These are phyloP conservation scores for Neurospora sp. DNA, from an alignment of 495 filamentous ascomycete species.

Conservation along the genomic window DNA sequence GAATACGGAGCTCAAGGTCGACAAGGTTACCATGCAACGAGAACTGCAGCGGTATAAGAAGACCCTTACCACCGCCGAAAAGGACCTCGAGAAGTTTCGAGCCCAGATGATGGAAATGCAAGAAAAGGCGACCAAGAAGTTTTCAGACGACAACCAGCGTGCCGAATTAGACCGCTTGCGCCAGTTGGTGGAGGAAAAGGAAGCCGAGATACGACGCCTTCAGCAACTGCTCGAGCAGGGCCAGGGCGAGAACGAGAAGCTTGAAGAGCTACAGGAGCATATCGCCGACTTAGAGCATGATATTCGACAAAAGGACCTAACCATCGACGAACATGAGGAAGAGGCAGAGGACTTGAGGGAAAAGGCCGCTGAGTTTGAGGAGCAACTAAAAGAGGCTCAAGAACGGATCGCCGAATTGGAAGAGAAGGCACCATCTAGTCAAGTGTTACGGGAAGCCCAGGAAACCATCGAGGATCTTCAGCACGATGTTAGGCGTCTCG, in stretches of 20 bases:
- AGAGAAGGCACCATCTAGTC: constrained; percentile 43
- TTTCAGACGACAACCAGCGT: constrained; percentile 50
- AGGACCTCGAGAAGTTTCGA: constrained; percentile 65
- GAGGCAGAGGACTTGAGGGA: constrained; percentile 33
- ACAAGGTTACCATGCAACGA: constrained; percentile 74
- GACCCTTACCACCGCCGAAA: constrained; percentile 64
- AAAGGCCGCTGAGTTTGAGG: constrained; percentile 42
- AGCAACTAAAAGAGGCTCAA: constrained; percentile 44
- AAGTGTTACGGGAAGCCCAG: constrained; percentile 46
- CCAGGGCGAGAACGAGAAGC: constrained; percentile 26
- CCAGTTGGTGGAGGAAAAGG: constrained; percentile 37
- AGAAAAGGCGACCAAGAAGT: constrained; percentile 66
- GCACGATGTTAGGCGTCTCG: constrained; percentile 30
- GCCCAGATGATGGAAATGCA: constrained; percentile 68
- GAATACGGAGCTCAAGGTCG: constrained; percentile 90
- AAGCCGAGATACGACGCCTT: constrained; percentile 45
- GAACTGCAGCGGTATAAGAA: constrained; percentile 81
- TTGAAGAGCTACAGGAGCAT: constrained; percentile 49
- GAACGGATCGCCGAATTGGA: constrained; percentile 52
- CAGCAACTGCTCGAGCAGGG: constrained; percentile 41
- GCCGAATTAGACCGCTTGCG: constrained; percentile 51
- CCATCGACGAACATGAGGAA: constrained; percentile 34
- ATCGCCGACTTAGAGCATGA: constrained; percentile 51
- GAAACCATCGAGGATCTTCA: constrained; percentile 41
- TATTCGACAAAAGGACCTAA: constrained; percentile 42